Base-by-base conservation (phyloP, 768 basidiomycete species). In the Hebeloma cylindrosporum region DNA sequence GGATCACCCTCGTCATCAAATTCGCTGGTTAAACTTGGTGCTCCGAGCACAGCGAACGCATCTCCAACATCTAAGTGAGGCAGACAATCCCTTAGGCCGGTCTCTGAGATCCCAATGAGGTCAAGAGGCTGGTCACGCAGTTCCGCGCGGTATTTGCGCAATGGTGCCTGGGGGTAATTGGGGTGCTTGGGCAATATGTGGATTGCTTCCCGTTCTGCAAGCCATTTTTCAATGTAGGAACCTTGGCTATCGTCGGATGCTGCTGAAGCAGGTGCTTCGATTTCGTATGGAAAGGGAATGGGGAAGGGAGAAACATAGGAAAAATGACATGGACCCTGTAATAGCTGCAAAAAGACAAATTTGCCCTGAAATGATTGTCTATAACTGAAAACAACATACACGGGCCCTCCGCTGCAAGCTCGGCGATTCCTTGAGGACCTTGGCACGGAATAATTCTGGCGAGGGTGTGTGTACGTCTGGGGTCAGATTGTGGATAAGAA, bases 31-130 rank as follows among this genome's bases (percentile, higher is more conserved):
- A 90, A 67, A 11, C 78, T 59, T 0, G 86, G 84, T 0, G 66
- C 63, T 10, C 89, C 88, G 2, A 93, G 70, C 5, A 82, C 45
- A 0, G 71, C 66, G 52, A 91, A 82, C 0, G 88, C 82, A 59
- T 96, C 91, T 3, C 93, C 93, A 8, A 92, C 84, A 45, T 95
- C 86, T 14, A 98, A 72, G 52, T 83, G 79, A 0, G 94, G 94
- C 7, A 96, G 62, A 53, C 83, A 88, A 53, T 95, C 92, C 22
- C 73, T 64, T 32, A 92, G 59, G 9, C 82, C 81, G 2, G 76
- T 73, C 36, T 78, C 75, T 0, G 92, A 82, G 13, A 98, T 53
- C 3, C 82, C 91, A 13, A 96, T 72, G 28, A 97, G 80, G 35
- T 73, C 69, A 35, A 77, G 68, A 3, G 64, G 68, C 36, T 77